These are phyloP conservation scores for Fusarium hostae DNA, from an alignment of 2,329 filamentous ascomycete genomes.

Conservation along the genomic window DNA sequence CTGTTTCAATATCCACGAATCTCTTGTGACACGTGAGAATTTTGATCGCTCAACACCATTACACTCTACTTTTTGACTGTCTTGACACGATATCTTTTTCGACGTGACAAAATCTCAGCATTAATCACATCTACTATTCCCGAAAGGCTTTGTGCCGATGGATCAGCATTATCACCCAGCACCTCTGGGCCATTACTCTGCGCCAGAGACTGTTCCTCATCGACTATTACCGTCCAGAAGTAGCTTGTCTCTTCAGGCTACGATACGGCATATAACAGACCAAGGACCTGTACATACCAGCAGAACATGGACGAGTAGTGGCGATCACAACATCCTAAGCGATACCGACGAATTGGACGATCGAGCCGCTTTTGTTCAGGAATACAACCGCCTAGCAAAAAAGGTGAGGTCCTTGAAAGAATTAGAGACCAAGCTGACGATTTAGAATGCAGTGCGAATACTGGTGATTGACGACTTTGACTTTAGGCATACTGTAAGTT, in stretches of 20 bases:
- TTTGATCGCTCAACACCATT: constrained; percentile 9
- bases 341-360: constrained; percentile 63
- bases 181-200: constrained; percentile 28
- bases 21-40: constrained; percentile 38
- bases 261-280: constrained; percentile 40
- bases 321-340: constrained; percentile 58
- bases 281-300: constrained; percentile 53
- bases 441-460: constrained; percentile 64
- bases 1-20: constrained; percentile 18
- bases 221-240: constrained; percentile 43
- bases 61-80: constrained; percentile 8
- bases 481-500: constrained; percentile 49
- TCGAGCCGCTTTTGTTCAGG: constrained; percentile 60
- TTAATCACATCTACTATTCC: constrained; percentile 17
- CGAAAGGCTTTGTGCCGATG: constrained; percentile 24
- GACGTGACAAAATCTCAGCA: constrained; percentile 9
- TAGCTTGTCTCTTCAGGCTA: constrained; percentile 44
- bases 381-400: constrained; percentile 70
- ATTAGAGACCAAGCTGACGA: not conserved
- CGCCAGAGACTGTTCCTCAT: constrained; percentile 15
- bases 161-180: constrained; percentile 24
- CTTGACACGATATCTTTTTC: constrained; percentile 30
- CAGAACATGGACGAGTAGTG: constrained; percentile 68
- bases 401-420: constrained; percentile 55
- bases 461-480: constrained; percentile 53